Percentiles rank a stretch among this genome's conserved stretches.
Evolutionary conservation across 192 early-diverging fungal genomes (phyloP).

Genomic region (Gamsiella multidivaricata): DNA sequence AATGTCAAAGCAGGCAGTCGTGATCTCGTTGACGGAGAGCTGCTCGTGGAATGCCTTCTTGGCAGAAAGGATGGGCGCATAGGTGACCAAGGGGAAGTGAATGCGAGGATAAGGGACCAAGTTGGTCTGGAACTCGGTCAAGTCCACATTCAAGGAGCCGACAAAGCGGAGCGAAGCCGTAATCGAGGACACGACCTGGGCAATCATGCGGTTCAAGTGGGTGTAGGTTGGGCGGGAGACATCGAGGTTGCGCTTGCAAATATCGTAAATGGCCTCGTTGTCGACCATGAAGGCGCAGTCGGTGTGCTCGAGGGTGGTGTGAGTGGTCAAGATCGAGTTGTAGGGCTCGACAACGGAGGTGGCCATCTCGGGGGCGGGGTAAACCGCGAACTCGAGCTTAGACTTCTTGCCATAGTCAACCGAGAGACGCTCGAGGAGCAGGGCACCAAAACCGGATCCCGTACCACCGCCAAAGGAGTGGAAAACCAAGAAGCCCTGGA

Average conservation of each 20-base stretch:
- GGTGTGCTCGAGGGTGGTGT: conserved; percentile 98
- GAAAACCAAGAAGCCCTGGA: conserved; percentile 99
- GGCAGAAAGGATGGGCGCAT: conserved; percentile 94
- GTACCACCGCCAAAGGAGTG: conserved; percentile 99
- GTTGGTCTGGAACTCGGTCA: conserved; percentile 99
- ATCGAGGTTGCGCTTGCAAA: conserved; percentile 98
- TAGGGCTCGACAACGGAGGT: conserved; percentile 98
- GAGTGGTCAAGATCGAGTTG: conserved; percentile 99
- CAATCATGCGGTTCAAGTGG: conserved; percentile 97
- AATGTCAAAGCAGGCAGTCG: conserved; percentile 96
- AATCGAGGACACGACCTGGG: conserved; percentile 99
- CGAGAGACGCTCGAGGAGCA: conserved; percentile 97
- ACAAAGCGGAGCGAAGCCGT: conserved; percentile 99
- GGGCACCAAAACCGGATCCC: conserved; percentile 98
- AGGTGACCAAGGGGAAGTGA: conserved; percentile 98
- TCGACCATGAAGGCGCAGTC: conserved; percentile 99
- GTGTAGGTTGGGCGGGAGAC: conserved; percentile 97
- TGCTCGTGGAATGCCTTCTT: conserved; percentile 98
- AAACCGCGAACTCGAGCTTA: conserved; percentile 99
- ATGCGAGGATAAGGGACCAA: conserved; percentile 99
- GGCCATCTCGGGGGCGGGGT: conserved; percentile 97
- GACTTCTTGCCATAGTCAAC: conserved; percentile 99
- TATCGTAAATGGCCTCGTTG: conserved; percentile 99
- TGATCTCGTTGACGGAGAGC: conserved; percentile 95
- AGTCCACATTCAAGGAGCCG: conserved; percentile 98